A percentile compares a stretch with the other conserved stretches of the same genome.
Conservation (phyloP, 2,329 filamentous ascomycete genomes). For the Emericellopsis cladophorae region DNA sequence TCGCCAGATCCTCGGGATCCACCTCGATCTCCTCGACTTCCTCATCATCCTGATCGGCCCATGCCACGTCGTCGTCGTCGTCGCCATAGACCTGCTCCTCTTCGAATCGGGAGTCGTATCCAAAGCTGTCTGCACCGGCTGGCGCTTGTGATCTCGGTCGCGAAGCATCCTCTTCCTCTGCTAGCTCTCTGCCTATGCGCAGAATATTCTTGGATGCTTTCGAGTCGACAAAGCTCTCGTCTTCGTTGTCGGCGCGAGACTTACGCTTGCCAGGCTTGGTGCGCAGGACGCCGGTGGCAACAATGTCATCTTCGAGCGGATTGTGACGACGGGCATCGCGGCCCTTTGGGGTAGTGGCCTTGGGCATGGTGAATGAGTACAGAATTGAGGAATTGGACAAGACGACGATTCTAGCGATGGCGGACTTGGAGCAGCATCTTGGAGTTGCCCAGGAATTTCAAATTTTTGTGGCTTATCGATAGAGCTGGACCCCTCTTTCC, state of each 20-base stretch:
- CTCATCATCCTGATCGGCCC: constrained; percentile 64
- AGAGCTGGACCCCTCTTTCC: constrained; percentile 20
- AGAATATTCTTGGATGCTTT: constrained; percentile 83
- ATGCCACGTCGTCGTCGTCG: constrained; percentile 48
- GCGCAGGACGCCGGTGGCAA: constrained; percentile 57
- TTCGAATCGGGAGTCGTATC: constrained; percentile 63
- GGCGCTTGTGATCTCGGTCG: constrained; percentile 23
- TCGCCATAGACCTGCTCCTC: constrained; percentile 35
- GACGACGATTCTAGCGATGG: not conserved
- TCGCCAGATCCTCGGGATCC: constrained; percentile 77
- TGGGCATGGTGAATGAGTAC: constrained; percentile 52
- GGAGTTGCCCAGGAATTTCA: constrained; percentile 3
- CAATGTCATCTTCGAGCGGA: constrained; percentile 79
- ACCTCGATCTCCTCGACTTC: constrained; percentile 64
- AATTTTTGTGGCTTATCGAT: constrained; percentile 9
- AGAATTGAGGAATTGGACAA: not conserved
- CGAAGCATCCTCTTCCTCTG: constrained; percentile 56
- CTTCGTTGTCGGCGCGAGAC: constrained; percentile 47
- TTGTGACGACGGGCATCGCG: constrained; percentile 63
- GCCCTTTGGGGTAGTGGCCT: constrained; percentile 50
- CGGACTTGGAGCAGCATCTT: no score
- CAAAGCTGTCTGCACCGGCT: constrained; percentile 45
- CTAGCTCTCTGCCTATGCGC: constrained; percentile 77
- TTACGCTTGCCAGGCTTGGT: constrained; percentile 63
- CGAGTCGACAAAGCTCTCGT: constrained; percentile 69